phyloP scores from a whole-genome alignment of 768 basidiomycete species.

The Kondoa subrosea region DNA sequence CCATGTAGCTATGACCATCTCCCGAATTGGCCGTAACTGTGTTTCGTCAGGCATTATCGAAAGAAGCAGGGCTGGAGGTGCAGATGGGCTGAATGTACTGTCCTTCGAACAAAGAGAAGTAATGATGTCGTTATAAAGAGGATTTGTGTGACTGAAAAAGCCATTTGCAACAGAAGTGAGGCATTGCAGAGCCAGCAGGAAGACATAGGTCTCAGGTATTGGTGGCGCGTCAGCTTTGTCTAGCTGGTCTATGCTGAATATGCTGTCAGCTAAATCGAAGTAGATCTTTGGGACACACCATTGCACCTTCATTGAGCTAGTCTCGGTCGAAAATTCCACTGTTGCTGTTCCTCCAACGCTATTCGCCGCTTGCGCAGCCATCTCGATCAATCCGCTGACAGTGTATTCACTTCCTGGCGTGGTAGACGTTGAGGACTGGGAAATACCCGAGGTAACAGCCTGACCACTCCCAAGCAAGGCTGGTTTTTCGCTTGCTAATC shows the following conservation, averaged over 20 bases:
- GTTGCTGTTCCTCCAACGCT: constrained; percentile 35
- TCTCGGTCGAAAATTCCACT: constrained; percentile 7
- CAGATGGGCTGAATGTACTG: constrained; percentile 47
- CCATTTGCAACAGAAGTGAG: constrained; percentile 73
- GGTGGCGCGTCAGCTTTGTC: constrained; percentile 90
- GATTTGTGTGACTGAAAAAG: constrained; percentile 52
- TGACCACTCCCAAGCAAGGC: constrained; percentile 63
- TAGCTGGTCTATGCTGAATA: constrained; percentile 62
- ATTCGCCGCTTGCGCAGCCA: constrained; percentile 32
- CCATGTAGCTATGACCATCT: constrained; percentile 77
- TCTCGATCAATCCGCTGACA: constrained; percentile 19
- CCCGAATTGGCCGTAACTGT: constrained; percentile 44
- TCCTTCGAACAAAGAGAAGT: constrained; percentile 39
- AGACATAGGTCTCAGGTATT: constrained; percentile 85
- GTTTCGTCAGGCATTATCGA: constrained; percentile 29
- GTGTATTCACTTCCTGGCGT: constrained; percentile 18
- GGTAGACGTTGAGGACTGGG: constrained; percentile 48
- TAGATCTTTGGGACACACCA: constrained; percentile 43
- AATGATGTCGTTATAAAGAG: constrained; percentile 29
- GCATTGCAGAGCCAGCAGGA: constrained; percentile 77
- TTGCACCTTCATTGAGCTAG: constrained; percentile 61
- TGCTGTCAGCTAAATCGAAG: not conserved
- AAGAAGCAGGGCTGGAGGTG: constrained; percentile 53
- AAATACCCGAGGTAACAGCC: too few species aligned
- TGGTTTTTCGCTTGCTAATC: constrained; percentile 77